A percentile compares a stretch with the other conserved stretches of the same genome.
These are phyloP conservation scores for Raffaelea albimanens DNA, from an alignment of 2,329 filamentous ascomycete genomes.

Conservation along the genomic window DNA sequence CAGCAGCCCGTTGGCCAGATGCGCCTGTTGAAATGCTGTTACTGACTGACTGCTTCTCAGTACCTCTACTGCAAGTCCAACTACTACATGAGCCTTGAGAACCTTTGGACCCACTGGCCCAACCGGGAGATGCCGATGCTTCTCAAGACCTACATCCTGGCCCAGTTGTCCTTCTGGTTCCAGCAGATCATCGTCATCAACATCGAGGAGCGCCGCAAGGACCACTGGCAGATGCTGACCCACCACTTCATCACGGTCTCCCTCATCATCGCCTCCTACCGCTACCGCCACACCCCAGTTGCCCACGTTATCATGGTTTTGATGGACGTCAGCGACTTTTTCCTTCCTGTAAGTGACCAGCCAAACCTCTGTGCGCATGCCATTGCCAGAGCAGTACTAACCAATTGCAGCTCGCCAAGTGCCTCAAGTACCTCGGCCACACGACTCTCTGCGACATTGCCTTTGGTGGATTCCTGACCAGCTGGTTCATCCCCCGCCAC, in stretches of 20 bases:
- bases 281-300: constrained; percentile 77
- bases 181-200: constrained; percentile 92
- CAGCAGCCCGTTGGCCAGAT: no score
- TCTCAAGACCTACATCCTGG: constrained; percentile 83
- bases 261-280: constrained; percentile 74
- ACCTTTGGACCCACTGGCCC: constrained; percentile 82
- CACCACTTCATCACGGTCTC: constrained; percentile 86
- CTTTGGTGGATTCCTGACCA: constrained; percentile 77
- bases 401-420: constrained; percentile 68
- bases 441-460: constrained; percentile 67
- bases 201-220: constrained; percentile 89
- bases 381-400: no score
- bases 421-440: constrained; percentile 81
- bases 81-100: constrained; percentile 67
- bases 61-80: constrained; percentile 71
- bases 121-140: constrained; percentile 62
- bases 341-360: constrained; percentile 62
- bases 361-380: no score
- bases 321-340: constrained; percentile 88
- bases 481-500: constrained; percentile 79
- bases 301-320: constrained; percentile 82
- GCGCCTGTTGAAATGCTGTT: no score
- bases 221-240: constrained; percentile 90
- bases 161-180: constrained; percentile 85
- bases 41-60: constrained; percentile 36